A percentile compares a stretch with the other conserved stretches of the same genome.
Evolutionary conservation across 2,329 filamentous ascomycete genomes (phyloP).

Genomic region (Apiospora hydei): DNA sequence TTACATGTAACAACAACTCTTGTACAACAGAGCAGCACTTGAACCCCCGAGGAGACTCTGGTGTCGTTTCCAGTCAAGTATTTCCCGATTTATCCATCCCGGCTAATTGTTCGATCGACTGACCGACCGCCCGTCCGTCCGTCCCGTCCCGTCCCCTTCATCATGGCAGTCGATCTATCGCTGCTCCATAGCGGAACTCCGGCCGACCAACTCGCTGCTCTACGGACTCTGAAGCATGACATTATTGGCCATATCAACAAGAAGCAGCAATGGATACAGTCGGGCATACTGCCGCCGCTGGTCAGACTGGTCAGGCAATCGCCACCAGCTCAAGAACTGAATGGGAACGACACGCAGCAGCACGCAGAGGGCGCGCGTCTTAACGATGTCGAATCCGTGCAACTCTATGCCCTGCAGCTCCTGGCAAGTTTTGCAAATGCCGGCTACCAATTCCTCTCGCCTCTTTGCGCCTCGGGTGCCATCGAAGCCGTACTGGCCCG

Average conservation of each 20-base stretch:
- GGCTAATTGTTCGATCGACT: not conserved
- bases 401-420: conserved; percentile 84
- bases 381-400: conserved; percentile 70
- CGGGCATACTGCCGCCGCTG: conserved; percentile 71
- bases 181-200: conserved; percentile 41
- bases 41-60: conserved; percentile 2
- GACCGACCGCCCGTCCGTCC: not conserved
- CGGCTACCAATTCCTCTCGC: conserved; percentile 78
- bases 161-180: conserved; percentile 27
- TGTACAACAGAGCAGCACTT: conserved; percentile 1
- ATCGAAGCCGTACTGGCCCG: conserved; percentile 75
- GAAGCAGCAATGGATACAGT: conserved; percentile 79
- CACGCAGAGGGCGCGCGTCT: conserved; percentile 39
- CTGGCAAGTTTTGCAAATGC: conserved; percentile 84
- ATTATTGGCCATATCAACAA: conserved; percentile 86
- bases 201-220: conserved; percentile 63
- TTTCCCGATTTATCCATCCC: not conserved
- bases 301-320: conserved; percentile 51
- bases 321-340: conserved; percentile 34
- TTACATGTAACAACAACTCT: not conserved
- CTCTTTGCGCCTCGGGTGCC: conserved; percentile 72
- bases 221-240: conserved; percentile 85
- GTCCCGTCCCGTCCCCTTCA: not conserved
- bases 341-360: not conserved
- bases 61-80: not conserved